phyloP scores from a whole-genome alignment of 345 rosid genomes.

The Pistacia integerrima region DNA sequence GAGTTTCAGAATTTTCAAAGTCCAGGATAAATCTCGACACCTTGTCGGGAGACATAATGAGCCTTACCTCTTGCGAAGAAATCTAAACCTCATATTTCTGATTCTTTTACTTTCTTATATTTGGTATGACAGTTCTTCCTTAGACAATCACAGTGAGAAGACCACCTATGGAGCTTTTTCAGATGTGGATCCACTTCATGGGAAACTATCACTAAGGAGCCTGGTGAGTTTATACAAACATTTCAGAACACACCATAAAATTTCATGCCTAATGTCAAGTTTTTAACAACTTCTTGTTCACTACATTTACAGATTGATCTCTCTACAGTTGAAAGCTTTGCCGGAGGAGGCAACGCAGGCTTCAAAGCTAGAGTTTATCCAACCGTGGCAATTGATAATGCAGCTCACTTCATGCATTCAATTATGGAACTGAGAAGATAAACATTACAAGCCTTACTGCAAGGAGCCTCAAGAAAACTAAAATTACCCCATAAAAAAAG shows the following conservation, averaged over 20 bases:
- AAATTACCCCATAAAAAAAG: constrained; percentile 23
- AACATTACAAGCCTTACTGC: constrained; percentile 42
- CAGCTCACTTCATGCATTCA: constrained; percentile 56
- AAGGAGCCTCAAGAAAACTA: constrained; percentile 74
- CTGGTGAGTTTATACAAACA: constrained; percentile 42
- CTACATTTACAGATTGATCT: constrained; percentile 55
- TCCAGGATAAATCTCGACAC: constrained; percentile 23
- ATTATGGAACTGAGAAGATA: constrained; percentile 53
- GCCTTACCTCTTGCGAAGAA: too few species aligned
- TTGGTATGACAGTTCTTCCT: constrained; percentile 25
- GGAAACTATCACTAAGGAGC: constrained; percentile 37
- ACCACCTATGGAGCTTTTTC: constrained; percentile 44
- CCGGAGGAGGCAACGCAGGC: constrained; percentile 64
- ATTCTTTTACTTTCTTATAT: background rate
- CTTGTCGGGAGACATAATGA: too few species aligned
- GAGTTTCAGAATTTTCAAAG: constrained; percentile 71
- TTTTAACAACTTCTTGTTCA: background rate
- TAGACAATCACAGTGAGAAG: constrained; percentile 27
- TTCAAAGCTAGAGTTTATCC: constrained; percentile 56
- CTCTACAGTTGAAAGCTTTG: constrained; percentile 82
- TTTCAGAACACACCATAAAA: background rate
- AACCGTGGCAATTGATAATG: constrained; percentile 15
- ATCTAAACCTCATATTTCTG: background rate
- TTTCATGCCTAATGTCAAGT: background rate
- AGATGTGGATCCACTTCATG: constrained; percentile 38